These are phyloP conservation scores for Hemileccinum rubropunctum DNA, from an alignment of 768 basidiomycete species.

Conservation along the genomic window DNA sequence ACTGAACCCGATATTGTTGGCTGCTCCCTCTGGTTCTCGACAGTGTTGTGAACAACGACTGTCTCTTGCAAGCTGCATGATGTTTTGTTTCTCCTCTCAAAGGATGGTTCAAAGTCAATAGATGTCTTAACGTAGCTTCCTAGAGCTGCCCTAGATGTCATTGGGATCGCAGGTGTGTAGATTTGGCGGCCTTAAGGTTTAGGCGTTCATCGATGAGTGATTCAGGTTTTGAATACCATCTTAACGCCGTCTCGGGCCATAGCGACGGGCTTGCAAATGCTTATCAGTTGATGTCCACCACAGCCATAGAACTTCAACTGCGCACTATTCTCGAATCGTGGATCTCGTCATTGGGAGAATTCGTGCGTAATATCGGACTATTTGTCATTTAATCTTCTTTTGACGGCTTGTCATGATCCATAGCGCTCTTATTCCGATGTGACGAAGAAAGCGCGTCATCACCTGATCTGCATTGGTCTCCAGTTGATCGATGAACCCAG, in stretches of 20 bases:
- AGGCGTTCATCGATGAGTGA: neutral
- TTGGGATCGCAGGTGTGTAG: slow-evolving; percentile 61
- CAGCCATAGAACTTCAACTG: slow-evolving; percentile 50
- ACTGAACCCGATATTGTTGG: slow-evolving; percentile 55
- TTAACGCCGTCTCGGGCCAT: slow-evolving; percentile 49
- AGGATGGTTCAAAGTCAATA: slow-evolving; percentile 32
- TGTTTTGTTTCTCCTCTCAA: slow-evolving; percentile 33
- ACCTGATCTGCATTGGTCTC: slow-evolving; percentile 52
- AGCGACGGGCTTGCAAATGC: slow-evolving; percentile 54
- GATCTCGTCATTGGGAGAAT: slow-evolving; percentile 53
- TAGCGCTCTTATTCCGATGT: slow-evolving; percentile 47
- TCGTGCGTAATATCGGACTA: slow-evolving; percentile 35
- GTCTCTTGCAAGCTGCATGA: slow-evolving; percentile 42
- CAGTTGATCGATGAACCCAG: slow-evolving; percentile 52
- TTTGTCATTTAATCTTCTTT: slow-evolving; percentile 1
- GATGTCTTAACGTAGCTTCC: slow-evolving; percentile 67
- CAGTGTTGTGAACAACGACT: neutral
- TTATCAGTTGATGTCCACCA: slow-evolving; percentile 52
- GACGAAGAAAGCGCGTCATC: slow-evolving; percentile 42
- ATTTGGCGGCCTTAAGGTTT: neutral
- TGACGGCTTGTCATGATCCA: slow-evolving; percentile 7
- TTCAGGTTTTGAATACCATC: slow-evolving; percentile 54
- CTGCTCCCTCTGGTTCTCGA: neutral
- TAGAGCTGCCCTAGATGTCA: slow-evolving; percentile 70
- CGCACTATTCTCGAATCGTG: slow-evolving; percentile 54